Conservation (phyloP, 2,329 filamentous ascomycete genomes). For the Corniculantispora saksenae region DNA sequence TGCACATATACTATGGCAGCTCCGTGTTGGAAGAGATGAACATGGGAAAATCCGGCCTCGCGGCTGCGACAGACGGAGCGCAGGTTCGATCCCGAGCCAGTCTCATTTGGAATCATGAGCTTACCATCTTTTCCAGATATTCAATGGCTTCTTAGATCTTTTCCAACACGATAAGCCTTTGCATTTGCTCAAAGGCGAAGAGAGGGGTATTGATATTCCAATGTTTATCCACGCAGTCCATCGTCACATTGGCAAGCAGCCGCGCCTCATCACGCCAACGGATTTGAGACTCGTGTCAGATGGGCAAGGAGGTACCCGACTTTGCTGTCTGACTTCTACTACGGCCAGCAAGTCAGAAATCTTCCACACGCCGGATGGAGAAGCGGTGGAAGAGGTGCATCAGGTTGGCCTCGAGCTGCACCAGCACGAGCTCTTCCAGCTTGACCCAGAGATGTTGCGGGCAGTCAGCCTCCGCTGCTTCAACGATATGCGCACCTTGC, state of each 20-base stretch:
- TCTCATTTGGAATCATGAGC: not conserved
- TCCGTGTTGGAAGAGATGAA: conserved; percentile 28
- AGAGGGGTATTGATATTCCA: conserved; percentile 41
- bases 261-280: conserved; percentile 35
- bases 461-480: conserved; percentile 40
- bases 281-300: conserved; percentile 36
- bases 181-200: conserved; percentile 40
- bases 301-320: conserved; percentile 20
- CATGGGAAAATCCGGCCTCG: conserved; percentile 21
- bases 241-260: conserved; percentile 31
- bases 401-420: conserved; percentile 43
- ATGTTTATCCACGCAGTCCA: conserved; percentile 37
- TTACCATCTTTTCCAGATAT: conserved; percentile 27
- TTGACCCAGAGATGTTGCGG: conserved; percentile 34
- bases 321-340: conserved; percentile 29
- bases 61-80: conserved; percentile 28
- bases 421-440: conserved; percentile 36
- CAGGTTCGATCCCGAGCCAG: conserved; percentile 23
- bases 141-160: conserved; percentile 32
- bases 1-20: conserved; percentile 34
- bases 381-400: conserved; percentile 34
- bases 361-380: conserved; percentile 25
- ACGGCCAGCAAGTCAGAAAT: not conserved
- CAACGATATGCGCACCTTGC: conserved; percentile 43
- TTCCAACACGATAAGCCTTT: conserved; percentile 33